Conservation (phyloP, 495 filamentous ascomycete genomes). For the Xylaria flabelliformis region DNA sequence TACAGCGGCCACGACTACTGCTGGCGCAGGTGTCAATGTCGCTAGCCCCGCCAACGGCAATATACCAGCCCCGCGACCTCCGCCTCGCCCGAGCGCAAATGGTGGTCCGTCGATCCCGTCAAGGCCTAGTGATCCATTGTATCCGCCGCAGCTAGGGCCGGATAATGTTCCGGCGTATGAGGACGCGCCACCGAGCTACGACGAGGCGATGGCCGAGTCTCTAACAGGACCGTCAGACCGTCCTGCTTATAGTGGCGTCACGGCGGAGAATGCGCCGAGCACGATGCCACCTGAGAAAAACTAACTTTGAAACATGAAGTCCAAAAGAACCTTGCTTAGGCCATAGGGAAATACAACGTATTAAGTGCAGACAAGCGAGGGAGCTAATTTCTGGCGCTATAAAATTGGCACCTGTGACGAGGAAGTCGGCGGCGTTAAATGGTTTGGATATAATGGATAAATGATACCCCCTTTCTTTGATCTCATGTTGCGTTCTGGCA, state of each 20-base stretch:
- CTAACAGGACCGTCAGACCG: slow-evolving; percentile 54
- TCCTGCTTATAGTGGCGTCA: slow-evolving; percentile 57
- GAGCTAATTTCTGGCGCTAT: too few species aligned
- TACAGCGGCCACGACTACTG: slow-evolving; percentile 34
- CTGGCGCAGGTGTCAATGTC: not conserved
- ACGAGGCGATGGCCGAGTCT: slow-evolving; percentile 87
- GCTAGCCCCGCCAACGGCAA: slow-evolving; percentile 34
- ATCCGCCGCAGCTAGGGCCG: slow-evolving; percentile 54
- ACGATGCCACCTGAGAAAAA: slow-evolving; percentile 48
- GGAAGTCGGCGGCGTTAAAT: not conserved
- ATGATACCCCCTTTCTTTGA: slow-evolving; percentile 27
- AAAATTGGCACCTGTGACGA: not conserved
- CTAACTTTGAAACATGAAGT: not conserved
- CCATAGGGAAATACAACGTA: not conserved
- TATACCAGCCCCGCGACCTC: slow-evolving; percentile 33
- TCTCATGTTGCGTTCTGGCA: not conserved
- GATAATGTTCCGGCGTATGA: slow-evolving; percentile 56
- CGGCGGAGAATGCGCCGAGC: slow-evolving; percentile 56
- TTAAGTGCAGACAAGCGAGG: not conserved
- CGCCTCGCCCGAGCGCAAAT: slow-evolving; percentile 38
- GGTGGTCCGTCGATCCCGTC: slow-evolving; percentile 32
- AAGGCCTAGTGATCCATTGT: slow-evolving; percentile 44
- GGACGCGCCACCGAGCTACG: slow-evolving; percentile 80
- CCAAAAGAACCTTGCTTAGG: not conserved
- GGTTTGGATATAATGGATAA: slow-evolving; percentile 4